A percentile compares a stretch with the other conserved stretches of the same genome.
Conservation (phyloP, 2,329 filamentous ascomycete species). For the Alternaria brassicae region DNA sequence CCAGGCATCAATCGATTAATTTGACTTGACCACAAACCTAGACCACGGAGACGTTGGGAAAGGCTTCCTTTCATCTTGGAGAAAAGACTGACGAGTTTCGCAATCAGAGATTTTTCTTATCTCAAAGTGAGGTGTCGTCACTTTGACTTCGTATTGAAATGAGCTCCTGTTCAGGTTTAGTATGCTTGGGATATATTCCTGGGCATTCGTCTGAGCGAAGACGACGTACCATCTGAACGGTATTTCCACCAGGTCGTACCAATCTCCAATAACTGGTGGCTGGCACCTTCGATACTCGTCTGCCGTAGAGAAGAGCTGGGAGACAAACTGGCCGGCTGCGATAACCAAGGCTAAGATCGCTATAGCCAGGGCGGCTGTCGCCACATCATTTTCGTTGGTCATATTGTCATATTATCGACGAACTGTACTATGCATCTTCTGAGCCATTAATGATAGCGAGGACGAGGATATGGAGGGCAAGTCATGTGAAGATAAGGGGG, state of each 20-base stretch:
- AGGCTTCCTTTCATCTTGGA: background rate
- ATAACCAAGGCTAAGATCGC: conserved; percentile 15
- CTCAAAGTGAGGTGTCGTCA: conserved; percentile 18
- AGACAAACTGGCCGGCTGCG: conserved; percentile 5
- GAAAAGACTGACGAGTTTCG: background rate
- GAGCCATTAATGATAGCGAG: background rate
- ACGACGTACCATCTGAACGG: conserved; percentile 2
- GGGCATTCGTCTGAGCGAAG: background rate
- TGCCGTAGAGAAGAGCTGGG: conserved; percentile 19
- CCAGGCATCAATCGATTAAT: background rate
- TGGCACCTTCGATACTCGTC: conserved; percentile 21
- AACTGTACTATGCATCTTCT: background rate
- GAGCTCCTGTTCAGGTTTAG: conserved; percentile 1
- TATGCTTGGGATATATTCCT: too few relatives aligned
- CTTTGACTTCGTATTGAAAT: conserved; percentile 14
- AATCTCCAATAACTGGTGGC: conserved; percentile 7
- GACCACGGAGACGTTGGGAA: background rate
- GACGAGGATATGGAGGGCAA: background rate
- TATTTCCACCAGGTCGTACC: background rate
- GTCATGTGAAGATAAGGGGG: background rate
- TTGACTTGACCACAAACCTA: background rate
- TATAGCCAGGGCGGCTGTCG: conserved; percentile 10
- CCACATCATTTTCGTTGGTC: background rate
- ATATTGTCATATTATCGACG: background rate
- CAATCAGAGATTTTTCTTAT: background rate